Evolutionary conservation across 2,329 filamentous ascomycete species (phyloP).

Genomic region (Pseudogymnoascus sp.): DNA sequence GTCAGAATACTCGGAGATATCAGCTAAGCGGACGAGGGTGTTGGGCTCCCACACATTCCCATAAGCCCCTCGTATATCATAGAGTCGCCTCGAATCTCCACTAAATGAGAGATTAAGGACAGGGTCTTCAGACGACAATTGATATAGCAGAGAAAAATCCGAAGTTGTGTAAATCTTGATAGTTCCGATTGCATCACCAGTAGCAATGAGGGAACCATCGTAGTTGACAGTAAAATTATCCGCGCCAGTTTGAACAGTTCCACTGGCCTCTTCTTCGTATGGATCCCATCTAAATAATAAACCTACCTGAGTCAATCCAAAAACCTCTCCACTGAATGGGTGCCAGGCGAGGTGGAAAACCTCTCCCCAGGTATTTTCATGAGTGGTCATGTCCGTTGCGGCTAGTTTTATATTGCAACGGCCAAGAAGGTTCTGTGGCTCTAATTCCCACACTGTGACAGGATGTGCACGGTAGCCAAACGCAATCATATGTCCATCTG

Average conservation of each 20-base stretch:
- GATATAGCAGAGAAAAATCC: constrained; percentile 13
- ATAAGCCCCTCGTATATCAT: constrained; percentile 15
- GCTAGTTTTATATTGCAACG: not conserved
- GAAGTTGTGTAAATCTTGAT: constrained; percentile 11
- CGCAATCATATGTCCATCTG: constrained; percentile 14
- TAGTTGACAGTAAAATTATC: constrained; percentile 7
- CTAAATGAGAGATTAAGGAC: constrained; percentile 16
- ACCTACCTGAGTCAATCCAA: not conserved
- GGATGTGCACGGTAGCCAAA: constrained; percentile 17
- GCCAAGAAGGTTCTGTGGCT: not conserved
- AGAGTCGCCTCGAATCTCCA: constrained; percentile 18
- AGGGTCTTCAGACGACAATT: constrained; percentile 7
- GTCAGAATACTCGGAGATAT: constrained; percentile 10
- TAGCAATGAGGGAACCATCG: constrained; percentile 12
- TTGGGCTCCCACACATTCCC: constrained; percentile 24
- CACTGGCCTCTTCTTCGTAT: not conserved
- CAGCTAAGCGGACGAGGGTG: constrained; percentile 15
- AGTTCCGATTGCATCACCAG: constrained; percentile 6
- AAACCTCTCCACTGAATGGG: not conserved
- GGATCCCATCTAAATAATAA: not conserved
- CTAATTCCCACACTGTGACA: constrained; percentile 15
- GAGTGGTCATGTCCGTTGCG: not conserved
- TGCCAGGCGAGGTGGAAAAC: not conserved
- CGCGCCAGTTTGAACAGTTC: constrained; percentile 8
- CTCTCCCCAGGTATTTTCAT: not conserved